Evolutionary conservation across 495 filamentous ascomycete genomes (phyloP).

Genomic region (Hypoxylon intermedium): DNA sequence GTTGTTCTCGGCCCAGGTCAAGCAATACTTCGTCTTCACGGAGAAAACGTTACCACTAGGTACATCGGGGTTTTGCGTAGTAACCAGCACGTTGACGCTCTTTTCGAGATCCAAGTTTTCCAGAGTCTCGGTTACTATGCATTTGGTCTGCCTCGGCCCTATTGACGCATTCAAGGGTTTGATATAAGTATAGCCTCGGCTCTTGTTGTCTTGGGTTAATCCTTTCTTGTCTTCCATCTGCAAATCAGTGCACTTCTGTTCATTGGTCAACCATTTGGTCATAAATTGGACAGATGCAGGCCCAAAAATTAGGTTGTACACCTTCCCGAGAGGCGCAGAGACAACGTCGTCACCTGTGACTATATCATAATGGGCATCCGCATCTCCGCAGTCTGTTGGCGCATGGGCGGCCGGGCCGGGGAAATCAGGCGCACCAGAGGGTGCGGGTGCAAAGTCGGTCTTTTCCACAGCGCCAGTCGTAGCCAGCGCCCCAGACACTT

Average conservation of each 20-base stretch:
- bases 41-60: conserved; percentile 91
- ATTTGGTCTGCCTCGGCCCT: conserved; percentile 94
- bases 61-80: conserved; percentile 92
- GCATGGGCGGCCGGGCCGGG: conserved; percentile 85
- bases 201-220: conserved; percentile 73
- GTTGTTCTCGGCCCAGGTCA: conserved; percentile 88
- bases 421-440: conserved; percentile 66
- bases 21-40: conserved; percentile 91
- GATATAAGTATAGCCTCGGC: conserved; percentile 83
- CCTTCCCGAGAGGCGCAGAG: conserved; percentile 86
- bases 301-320: conserved; percentile 88
- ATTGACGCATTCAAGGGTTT: conserved; percentile 85
- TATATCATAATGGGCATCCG: conserved; percentile 80
- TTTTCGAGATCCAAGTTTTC: conserved; percentile 88
- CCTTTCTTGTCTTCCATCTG: conserved; percentile 84
- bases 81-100: conserved; percentile 75
- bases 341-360: conserved; percentile 84
- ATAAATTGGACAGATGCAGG: conserved; percentile 78
- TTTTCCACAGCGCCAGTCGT: conserved; percentile 59
- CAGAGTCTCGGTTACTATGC: conserved; percentile 82
- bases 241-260: conserved; percentile 88
- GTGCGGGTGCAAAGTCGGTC: conserved; percentile 57
- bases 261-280: conserved; percentile 80
- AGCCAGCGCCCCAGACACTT: conserved; percentile 68
- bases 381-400: conserved; percentile 83